Evolutionary conservation across 495 filamentous ascomycete species (phyloP).

Genomic region (Friedmanniomyces endolithicus): DNA sequence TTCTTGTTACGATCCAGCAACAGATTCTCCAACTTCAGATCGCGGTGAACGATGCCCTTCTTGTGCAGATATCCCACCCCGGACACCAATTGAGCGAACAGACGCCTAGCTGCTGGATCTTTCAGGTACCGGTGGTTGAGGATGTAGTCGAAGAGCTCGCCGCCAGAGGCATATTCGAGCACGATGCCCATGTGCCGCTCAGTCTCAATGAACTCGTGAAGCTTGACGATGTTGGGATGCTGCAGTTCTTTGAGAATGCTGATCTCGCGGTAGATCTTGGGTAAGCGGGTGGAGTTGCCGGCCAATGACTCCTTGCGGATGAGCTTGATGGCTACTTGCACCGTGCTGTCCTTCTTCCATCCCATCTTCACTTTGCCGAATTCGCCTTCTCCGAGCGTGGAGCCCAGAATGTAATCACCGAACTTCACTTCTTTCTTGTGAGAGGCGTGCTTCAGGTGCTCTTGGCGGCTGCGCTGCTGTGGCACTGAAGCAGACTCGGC

Average conservation of each 20-base stretch:
- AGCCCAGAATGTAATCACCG: slow-evolving; percentile 87
- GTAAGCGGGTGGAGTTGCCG: slow-evolving; percentile 70
- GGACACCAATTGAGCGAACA: slow-evolving; percentile 93
- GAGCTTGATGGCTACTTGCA: slow-evolving; percentile 95
- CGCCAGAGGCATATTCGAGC: slow-evolving; percentile 93
- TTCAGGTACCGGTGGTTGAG: slow-evolving; percentile 92
- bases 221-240: slow-evolving; percentile 90
- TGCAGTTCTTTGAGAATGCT: slow-evolving; percentile 72
- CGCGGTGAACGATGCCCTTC: slow-evolving; percentile 96
- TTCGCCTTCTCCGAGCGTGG: slow-evolving; percentile 95
- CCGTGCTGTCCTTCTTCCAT: slow-evolving; percentile 93
- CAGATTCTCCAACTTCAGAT: slow-evolving; percentile 94
- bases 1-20: slow-evolving; percentile 92
- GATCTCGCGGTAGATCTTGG: slow-evolving; percentile 96
- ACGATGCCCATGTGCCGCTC: slow-evolving; percentile 95
- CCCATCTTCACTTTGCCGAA: slow-evolving; percentile 98
- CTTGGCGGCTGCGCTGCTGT: slow-evolving; percentile 59
- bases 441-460: slow-evolving; percentile 48
- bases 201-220: slow-evolving; percentile 98
- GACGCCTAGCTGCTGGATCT: slow-evolving; percentile 72
- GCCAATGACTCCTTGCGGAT: slow-evolving; percentile 83
- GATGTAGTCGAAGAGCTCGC: slow-evolving; percentile 97
- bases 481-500: slow-evolving; percentile 51
- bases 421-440: slow-evolving; percentile 69
- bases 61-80: slow-evolving; percentile 97